Conservation (phyloP, 768 basidiomycete genomes). For the Auricularia heimuer region DNA sequence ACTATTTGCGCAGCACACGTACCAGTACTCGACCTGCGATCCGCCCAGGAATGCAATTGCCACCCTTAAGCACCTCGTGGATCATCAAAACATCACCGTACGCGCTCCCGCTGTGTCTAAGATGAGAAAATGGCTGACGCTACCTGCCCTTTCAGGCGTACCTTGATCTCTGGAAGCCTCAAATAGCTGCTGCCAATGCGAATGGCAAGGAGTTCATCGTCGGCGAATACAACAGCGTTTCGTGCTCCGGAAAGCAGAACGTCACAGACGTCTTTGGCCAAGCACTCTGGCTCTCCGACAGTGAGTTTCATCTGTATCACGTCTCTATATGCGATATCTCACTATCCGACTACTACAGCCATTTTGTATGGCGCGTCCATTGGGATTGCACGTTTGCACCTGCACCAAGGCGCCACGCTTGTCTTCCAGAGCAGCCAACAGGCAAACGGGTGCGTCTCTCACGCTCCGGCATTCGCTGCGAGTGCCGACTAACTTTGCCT, state of each 20-base stretch:
- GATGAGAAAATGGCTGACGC: neutral
- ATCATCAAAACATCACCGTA: constrained; percentile 25
- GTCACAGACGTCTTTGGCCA: constrained; percentile 27
- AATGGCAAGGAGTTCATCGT: constrained; percentile 6
- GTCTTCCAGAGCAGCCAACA: constrained; percentile 24
- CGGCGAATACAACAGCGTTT: constrained; percentile 18
- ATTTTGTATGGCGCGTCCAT: constrained; percentile 20
- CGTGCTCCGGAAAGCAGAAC: constrained; percentile 26
- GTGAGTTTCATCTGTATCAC: constrained; percentile 12
- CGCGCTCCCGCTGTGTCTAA: neutral
- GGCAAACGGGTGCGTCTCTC: constrained; percentile 18
- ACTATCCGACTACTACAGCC: constrained; percentile 6
- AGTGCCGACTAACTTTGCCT: neutral
- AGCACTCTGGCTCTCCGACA: constrained; percentile 24
- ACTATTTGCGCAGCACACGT: constrained; percentile 24
- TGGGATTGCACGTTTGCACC: constrained; percentile 23
- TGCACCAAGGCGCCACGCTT: constrained; percentile 26
- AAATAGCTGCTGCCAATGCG: constrained; percentile 19
- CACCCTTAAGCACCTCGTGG: constrained; percentile 22
- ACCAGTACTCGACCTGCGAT: constrained; percentile 27
- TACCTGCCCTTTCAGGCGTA: constrained; percentile 14
- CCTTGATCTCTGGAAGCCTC: constrained; percentile 23
- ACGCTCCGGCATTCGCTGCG: constrained; percentile 10
- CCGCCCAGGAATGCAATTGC: constrained; percentile 21
- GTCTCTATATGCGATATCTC: neutral